phyloP scores from a whole-genome alignment of 2,329 filamentous ascomycete genomes.

The Seiridium unicorne region DNA sequence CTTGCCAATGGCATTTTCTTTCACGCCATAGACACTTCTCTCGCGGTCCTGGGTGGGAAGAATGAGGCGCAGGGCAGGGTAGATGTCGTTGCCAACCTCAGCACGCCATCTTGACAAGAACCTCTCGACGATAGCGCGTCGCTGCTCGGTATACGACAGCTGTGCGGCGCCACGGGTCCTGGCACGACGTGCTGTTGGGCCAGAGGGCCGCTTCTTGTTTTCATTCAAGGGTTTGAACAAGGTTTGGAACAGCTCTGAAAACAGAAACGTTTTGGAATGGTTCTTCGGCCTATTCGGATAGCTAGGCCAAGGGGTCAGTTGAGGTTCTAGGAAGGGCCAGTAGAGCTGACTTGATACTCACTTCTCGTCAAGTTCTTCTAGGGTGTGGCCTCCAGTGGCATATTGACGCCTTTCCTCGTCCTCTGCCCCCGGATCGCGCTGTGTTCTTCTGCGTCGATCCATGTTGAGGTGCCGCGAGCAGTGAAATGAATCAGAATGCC shows the following conservation, averaged over 20 bases:
- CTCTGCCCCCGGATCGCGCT: conserved; percentile 37
- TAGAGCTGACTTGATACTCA: conserved; percentile 16
- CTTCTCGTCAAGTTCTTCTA: conserved; percentile 45
- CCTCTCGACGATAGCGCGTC: conserved; percentile 76
- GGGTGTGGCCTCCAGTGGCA: conserved; percentile 32
- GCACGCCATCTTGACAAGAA: conserved; percentile 87
- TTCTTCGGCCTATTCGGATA: conserved; percentile 84
- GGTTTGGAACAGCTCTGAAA: conserved; percentile 72
- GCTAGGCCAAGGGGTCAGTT: conserved; percentile 38
- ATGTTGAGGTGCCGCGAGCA: conserved; percentile 19
- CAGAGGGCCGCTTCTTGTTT: conserved; percentile 72
- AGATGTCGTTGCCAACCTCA: conserved; percentile 89
- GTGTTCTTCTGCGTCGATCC: conserved; percentile 26
- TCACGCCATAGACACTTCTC: conserved; percentile 87
- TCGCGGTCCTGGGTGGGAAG: conserved; percentile 91
- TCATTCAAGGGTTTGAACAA: conserved; percentile 81
- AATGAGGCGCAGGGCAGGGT: conserved; percentile 87
- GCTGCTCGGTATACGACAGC: conserved; percentile 72
- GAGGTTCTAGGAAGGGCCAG: background rate
- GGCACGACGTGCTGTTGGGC: conserved; percentile 51
- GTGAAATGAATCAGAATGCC: too few species aligned
- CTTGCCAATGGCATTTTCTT: conserved; percentile 88
- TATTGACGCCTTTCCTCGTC: conserved; percentile 55
- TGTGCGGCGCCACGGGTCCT: conserved; percentile 55
- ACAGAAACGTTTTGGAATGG: conserved; percentile 73